Evolutionary conservation across 495 filamentous ascomycete genomes (phyloP), one percentile per base, ranked within the genome.

Genomic region (Aspergillus panamensis): DNA sequence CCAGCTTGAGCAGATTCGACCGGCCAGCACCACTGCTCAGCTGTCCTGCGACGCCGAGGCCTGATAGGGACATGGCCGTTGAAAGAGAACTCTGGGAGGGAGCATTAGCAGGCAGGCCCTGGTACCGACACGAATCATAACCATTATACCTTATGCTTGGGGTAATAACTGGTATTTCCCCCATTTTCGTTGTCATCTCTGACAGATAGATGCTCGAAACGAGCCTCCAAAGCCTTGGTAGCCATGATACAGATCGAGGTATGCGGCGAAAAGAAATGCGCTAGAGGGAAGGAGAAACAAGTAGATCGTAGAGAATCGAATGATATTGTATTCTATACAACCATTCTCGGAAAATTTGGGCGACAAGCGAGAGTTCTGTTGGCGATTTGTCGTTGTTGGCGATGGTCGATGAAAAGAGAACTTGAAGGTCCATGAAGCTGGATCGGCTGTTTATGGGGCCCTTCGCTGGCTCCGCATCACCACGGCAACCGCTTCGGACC

Each of bases 141-240:
- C 32, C 19, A 39, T 35, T 37, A 58, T 48, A 91, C 89, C 84
- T 92, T 93, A 25, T 82, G 72, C 71, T 91, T 93, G 43, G 79
- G 75, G 62, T 85, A 84, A 30, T 67, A 44, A 13, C 77, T 74
- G 32, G 66, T 73, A 44, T 69, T 76, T 59, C 80, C 75, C 35
- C 72, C 69, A 42, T 71, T 73, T 7, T 89, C 87, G 62, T 89
- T 90, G 65, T 93, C 91, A 65, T 92, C 90, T 61, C 86, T 88
- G 35, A 96, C 86, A 16, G 89, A 85, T 69, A 94, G 75, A 62
- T 83, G 85, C 82, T 92, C 90, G 66, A 96, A 87, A 50, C 88
- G 87, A 75, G 88, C 76, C 68, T 96, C 91, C 13, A 96, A 70
- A 40, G 79, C 79, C 62, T 81, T 81, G 37, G 81, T 79, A 37